Evolutionary conservation across 2,329 filamentous ascomycete genomes (phyloP), one percentile per base, ranked within the genome.

Genomic region (Byssothecium circinans): DNA sequence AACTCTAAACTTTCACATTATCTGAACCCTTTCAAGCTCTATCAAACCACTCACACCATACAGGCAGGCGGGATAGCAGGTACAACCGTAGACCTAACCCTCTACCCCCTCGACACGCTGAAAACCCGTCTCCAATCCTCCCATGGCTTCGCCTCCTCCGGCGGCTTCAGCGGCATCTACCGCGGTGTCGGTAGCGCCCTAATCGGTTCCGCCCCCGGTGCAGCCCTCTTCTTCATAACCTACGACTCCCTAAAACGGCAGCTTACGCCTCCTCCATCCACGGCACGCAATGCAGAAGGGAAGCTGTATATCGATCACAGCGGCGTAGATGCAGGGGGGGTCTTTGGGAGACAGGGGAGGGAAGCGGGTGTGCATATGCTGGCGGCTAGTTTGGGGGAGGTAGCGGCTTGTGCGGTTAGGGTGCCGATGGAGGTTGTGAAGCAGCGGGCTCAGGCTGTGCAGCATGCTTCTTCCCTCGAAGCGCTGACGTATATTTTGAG

Each of bases 381-480:
- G 1, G 91, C 94, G 1, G 94, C 91, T 1, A 88, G 84, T 36
- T 67, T 91, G 37, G 95, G 94, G 43, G 94, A 99, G 73, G 79
- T 97, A 2, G 90, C 92, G 2, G 95, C 94, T 0, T 99, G 94
- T 72, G 85, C 91, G 1, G 85, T 99, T 6, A 80, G 94, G 45
- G 94, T 99, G 17, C 94, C 94, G 8, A 97, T 91, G 0, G 94
- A 99, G 70, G 94, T 99, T 4, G 82, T 99, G 62, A 99, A 99
- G 81, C 94, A 97, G 78, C 82, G 95, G 49, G 91, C 94, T 15
- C 94, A 99, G 74, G 94, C 94, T 0, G 84, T 85, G 5, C 85
- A 91, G 63, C 86, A 91, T 73, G 84, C 88, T 4, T 85, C 82
- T 5, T 88, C 84, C 11, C 69, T 83, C 14, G 75, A 78, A 0